Percentiles rank a stretch among this genome's conserved stretches.
Evolutionary conservation across 208 protist genomes (phyloP).

Genomic region (Acanthamoeba quina): DNA sequence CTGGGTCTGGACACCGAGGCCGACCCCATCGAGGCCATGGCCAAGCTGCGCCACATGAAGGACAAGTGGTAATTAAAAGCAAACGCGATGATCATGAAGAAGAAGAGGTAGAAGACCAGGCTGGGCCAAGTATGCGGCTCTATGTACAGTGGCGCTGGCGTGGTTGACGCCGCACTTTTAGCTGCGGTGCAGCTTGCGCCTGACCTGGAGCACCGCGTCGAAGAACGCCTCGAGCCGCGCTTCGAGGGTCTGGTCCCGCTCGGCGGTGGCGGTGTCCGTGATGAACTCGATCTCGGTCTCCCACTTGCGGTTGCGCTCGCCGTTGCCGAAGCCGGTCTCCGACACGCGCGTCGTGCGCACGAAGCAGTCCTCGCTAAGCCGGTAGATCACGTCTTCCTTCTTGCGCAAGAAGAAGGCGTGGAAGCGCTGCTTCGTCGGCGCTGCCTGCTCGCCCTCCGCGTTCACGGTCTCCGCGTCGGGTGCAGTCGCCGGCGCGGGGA

Average conservation of each 20-base stretch:
- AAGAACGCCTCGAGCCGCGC: conserved; percentile 6
- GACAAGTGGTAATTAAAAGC: conserved; percentile 46
- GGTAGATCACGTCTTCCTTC: conserved; percentile 9
- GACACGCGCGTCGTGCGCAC: not conserved
- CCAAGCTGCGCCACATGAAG: conserved; percentile 21
- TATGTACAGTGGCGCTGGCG: no score
- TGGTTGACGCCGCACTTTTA: no score
- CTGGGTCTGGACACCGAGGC: not conserved
- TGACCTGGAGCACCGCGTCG: not conserved
- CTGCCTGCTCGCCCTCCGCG: not conserved
- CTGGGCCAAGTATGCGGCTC: no score
- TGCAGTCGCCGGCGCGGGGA: not conserved
- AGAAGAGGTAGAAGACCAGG: no score
- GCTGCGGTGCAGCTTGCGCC: not conserved
- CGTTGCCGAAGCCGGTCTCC: conserved; percentile 8
- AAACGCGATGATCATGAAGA: no score
- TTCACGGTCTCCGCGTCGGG: not conserved
- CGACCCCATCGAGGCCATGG: conserved; percentile 42
- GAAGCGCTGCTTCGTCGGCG: not conserved
- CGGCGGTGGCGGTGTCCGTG: not conserved
- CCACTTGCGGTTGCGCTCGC: not conserved
- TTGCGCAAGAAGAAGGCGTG: conserved; percentile 1
- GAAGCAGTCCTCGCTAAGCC: conserved; percentile 2
- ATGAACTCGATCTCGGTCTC: conserved; percentile 37
- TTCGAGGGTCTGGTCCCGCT: not conserved